phyloP scores from a whole-genome alignment of 2,329 filamentous ascomycete genomes.

The Cryphonectria radicalis region DNA sequence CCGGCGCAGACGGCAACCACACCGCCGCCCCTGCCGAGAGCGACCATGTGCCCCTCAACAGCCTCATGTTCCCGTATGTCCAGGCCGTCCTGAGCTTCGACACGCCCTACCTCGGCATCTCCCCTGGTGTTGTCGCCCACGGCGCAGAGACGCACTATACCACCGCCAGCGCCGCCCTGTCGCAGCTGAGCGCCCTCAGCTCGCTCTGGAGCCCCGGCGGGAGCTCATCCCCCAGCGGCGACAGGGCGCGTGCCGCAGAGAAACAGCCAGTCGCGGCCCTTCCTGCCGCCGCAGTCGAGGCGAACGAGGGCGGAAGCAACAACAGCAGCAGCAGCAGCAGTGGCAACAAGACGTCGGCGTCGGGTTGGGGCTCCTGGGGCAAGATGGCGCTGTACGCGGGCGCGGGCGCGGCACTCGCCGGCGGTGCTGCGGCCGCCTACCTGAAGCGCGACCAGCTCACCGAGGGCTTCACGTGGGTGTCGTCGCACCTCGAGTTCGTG shows the following conservation, averaged over 20 bases:
- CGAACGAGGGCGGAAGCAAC: conserved; percentile 37
- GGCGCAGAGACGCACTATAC: conserved; percentile 86
- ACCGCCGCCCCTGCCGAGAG: conserved; percentile 43
- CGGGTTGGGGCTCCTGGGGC: conserved; percentile 78
- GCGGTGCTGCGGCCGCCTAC: conserved; percentile 84
- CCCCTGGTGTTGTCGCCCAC: conserved; percentile 81
- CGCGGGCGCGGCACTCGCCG: conserved; percentile 79
- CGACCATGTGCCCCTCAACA: conserved; percentile 47
- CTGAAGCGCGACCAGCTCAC: conserved; percentile 80
- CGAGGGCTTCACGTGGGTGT: conserved; percentile 78
- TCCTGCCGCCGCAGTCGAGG: conserved; percentile 41
- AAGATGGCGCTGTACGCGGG: conserved; percentile 86
- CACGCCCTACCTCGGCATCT: conserved; percentile 86
- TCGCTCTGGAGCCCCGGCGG: conserved; percentile 64
- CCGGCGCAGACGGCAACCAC: conserved; percentile 37
- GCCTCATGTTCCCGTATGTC: conserved; percentile 90
- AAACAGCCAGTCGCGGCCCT: conserved; percentile 45
- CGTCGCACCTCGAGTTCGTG: conserved; percentile 91
- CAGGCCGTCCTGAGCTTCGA: conserved; percentile 92
- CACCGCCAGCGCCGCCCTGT: conserved; percentile 70
- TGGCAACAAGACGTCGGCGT: conserved; percentile 10
- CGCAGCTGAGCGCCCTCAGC: conserved; percentile 67
- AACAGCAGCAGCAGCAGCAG: conserved; percentile 33
- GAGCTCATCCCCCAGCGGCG: conserved; percentile 33
- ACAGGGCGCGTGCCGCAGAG: conserved; percentile 31